A percentile compares a stretch with the other conserved stretches of the same genome.
Evolutionary conservation across 2,329 filamentous ascomycete genomes (phyloP).

Genomic region (Pezizomycotina sp.): DNA sequence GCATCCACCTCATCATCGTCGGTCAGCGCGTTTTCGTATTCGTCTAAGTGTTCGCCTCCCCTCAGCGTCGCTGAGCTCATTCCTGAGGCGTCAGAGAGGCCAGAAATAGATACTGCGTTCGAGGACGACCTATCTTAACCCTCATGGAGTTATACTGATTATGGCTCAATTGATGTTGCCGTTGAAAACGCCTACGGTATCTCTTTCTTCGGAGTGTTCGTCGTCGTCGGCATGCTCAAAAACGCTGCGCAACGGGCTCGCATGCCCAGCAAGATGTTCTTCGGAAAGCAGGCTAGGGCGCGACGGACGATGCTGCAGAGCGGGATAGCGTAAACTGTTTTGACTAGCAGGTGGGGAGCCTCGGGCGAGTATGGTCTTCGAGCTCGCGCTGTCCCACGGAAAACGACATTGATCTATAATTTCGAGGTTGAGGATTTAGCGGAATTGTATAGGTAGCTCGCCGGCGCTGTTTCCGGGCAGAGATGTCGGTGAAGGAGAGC

Average conservation of each 20-base stretch:
- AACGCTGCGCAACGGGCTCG: slow-evolving; percentile 31
- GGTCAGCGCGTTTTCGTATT: slow-evolving; percentile 24
- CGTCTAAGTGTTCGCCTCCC: slow-evolving; percentile 20
- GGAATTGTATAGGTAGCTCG: slow-evolving; percentile 73
- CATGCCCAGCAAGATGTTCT: slow-evolving; percentile 46
- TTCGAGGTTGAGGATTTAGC: slow-evolving; percentile 77
- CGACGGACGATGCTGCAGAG: slow-evolving; percentile 65
- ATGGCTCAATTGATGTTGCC: slow-evolving; percentile 33
- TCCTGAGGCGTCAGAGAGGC: slow-evolving; percentile 22
- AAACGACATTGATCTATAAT: slow-evolving; percentile 89
- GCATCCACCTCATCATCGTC: slow-evolving; percentile 25
- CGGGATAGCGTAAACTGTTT: slow-evolving; percentile 40
- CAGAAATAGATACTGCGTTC: too few species aligned
- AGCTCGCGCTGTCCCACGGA: slow-evolving; percentile 80
- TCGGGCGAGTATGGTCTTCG: slow-evolving; percentile 34
- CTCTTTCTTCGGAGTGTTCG: slow-evolving; percentile 40
- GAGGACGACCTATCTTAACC: slow-evolving; percentile 25
- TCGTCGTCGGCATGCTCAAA: slow-evolving; percentile 54
- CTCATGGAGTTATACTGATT: slow-evolving; percentile 26
- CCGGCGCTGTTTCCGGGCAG: slow-evolving; percentile 31
- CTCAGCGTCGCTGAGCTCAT: slow-evolving; percentile 10
- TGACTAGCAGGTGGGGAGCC: slow-evolving; percentile 34
- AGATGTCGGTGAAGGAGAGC: slow-evolving; percentile 36
- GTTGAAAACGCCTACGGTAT: slow-evolving; percentile 44
- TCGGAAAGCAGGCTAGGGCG: slow-evolving; percentile 61